Evolutionary conservation across 345 rosid species (phyloP).

Genomic region (Acer yangbiense): DNA sequence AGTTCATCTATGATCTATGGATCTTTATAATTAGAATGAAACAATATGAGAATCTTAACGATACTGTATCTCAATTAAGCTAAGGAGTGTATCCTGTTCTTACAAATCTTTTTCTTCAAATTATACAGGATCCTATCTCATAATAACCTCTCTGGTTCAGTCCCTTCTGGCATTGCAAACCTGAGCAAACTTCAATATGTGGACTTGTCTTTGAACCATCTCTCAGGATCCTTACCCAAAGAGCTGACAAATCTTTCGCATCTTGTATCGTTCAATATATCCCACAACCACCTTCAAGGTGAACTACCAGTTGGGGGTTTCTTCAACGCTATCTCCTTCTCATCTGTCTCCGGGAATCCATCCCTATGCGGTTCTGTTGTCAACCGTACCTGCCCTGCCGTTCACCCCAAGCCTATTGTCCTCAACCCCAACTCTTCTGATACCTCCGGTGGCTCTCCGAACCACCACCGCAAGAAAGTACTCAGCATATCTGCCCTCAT

Average conservation of each 20-base stretch:
- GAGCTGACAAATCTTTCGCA: slow-evolving; percentile 73
- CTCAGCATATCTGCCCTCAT: slow-evolving; percentile 91
- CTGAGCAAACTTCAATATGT: slow-evolving; percentile 61
- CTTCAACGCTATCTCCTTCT: slow-evolving; percentile 82
- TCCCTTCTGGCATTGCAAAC: slow-evolving; percentile 67
- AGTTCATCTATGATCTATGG: neutral
- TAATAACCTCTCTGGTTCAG: slow-evolving; percentile 68
- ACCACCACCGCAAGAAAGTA: slow-evolving; percentile 57
- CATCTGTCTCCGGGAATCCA: slow-evolving; percentile 76
- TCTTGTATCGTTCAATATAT: slow-evolving; percentile 70
- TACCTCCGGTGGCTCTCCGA: slow-evolving; percentile 37
- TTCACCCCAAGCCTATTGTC: slow-evolving; percentile 92
- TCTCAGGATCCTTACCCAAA: slow-evolving; percentile 76
- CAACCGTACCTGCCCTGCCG: slow-evolving; percentile 78
- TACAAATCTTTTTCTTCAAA: slow-evolving; percentile 3
- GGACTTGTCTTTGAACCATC: slow-evolving; percentile 72
- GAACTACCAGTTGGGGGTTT: slow-evolving; percentile 92
- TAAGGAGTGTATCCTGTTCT: neutral
- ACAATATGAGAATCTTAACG: neutral
- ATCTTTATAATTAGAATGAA: neutral
- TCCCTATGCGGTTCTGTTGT: slow-evolving; percentile 87
- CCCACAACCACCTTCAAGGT: slow-evolving; percentile 75
- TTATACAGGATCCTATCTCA: slow-evolving; percentile 59
- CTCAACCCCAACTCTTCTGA: slow-evolving; percentile 85
- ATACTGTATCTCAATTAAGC: neutral